Percentiles rank a stretch among this genome's conserved stretches.
These are phyloP conservation scores for Orychophragmus violaceus DNA, from an alignment of 345 rosid genomes.

Conservation along the genomic window DNA sequence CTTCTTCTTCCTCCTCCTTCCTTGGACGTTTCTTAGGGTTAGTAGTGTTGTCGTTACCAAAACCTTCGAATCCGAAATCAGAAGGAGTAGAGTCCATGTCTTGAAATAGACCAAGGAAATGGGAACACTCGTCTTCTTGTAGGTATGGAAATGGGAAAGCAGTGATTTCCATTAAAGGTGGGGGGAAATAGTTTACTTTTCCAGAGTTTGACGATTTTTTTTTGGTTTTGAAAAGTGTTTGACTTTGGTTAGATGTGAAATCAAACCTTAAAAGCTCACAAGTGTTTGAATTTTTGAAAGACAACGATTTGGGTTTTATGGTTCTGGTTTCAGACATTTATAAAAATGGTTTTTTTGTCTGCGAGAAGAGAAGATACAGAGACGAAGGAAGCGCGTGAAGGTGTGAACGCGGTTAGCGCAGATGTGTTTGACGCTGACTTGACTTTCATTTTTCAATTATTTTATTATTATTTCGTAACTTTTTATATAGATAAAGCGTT, in stretches of 20 bases:
- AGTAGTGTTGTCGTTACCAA: conserved; percentile 17
- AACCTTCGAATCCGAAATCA: conserved; percentile 30
- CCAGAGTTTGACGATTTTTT: conserved; percentile 12
- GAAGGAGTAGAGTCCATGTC: conserved; percentile 33
- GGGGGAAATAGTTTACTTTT: not conserved
- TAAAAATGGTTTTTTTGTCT: conserved; percentile 19
- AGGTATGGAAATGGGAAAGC: conserved; percentile 55
- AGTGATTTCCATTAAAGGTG: conserved; percentile 42
- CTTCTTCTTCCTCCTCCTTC: conserved; percentile 30
- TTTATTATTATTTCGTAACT: not conserved
- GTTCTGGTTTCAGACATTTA: conserved; percentile 27
- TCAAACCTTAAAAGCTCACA: conserved; percentile 5
- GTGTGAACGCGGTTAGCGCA: conserved; percentile 44
- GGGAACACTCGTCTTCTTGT: conserved; percentile 41
- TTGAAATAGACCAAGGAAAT: conserved; percentile 27
- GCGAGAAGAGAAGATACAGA: not conserved
- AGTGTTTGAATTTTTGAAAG: conserved; percentile 22
- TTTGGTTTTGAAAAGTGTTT: conserved; percentile 26
- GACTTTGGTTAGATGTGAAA: conserved; percentile 36
- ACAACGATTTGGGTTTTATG: not conserved
- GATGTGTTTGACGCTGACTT: conserved; percentile 48
- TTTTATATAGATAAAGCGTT: conserved; percentile 1
- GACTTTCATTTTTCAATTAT: conserved; percentile 32
- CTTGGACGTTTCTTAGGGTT: conserved; percentile 37
- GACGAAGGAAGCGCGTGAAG: conserved; percentile 46